Conservation (phyloP, 2,329 filamentous ascomycete species). For the Penicillium thymicola region DNA sequence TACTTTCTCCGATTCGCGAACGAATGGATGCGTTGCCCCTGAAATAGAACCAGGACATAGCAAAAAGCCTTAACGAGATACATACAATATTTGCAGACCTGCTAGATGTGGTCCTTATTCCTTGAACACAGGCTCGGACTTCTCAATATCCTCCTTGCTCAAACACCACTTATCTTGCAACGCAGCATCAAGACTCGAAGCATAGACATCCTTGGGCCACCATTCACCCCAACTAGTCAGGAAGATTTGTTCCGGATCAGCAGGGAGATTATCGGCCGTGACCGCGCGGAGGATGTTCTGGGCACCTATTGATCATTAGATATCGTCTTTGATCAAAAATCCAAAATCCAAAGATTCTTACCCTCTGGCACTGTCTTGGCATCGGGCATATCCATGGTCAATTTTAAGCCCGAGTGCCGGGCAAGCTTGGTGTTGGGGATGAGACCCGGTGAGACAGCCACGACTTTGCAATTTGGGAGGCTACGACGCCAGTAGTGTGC, state of each 20-base stretch:
- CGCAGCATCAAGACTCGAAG: constrained; percentile 16
- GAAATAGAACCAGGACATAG: background rate
- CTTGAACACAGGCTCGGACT: constrained; percentile 11
- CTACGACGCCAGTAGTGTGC: constrained; percentile 26
- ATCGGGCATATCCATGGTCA: constrained; percentile 25
- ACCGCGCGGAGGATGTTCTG: constrained; percentile 24
- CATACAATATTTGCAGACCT: too few relatives aligned
- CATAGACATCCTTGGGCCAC: constrained; percentile 28
- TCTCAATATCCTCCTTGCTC: constrained; percentile 24
- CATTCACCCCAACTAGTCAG: constrained; percentile 31
- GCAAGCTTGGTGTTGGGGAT: constrained; percentile 22
- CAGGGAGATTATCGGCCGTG: constrained; percentile 16
- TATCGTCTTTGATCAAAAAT: background rate
- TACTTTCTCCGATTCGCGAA: background rate
- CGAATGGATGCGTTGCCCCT: background rate
- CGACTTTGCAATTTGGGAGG: constrained; percentile 19
- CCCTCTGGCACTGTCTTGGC: constrained; percentile 26
- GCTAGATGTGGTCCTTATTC: background rate
- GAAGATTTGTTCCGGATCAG: constrained; percentile 25
- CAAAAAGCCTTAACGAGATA: background rate
- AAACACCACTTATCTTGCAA: constrained; percentile 27
- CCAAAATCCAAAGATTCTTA: background rate
- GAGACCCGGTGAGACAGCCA: constrained; percentile 26
- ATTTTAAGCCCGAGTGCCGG: constrained; percentile 5
- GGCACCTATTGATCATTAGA: constrained; percentile 17